Percentiles rank a stretch among this genome's conserved stretches.
Conservation (phyloP, 208 protist genomes). For the Trypanosoma melophagium region DNA sequence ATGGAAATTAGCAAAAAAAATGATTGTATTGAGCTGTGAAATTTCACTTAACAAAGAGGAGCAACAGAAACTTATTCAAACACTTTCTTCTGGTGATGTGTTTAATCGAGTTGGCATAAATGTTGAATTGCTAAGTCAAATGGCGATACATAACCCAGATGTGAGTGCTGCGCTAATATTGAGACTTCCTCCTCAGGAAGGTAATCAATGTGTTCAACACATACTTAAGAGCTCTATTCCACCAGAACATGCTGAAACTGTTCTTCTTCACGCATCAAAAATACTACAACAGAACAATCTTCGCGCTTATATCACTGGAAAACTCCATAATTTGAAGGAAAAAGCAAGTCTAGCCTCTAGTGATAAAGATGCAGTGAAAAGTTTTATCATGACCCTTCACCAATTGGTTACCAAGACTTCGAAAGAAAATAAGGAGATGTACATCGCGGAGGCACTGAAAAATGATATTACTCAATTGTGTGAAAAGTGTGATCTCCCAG, state of each 20-base stretch:
- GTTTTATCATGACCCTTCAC: conserved; percentile 57
- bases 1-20: conserved; percentile 39
- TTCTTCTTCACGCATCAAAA: conserved; percentile 49
- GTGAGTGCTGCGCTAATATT: conserved; percentile 50
- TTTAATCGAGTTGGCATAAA: conserved; percentile 46
- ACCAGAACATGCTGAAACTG: conserved; percentile 42
- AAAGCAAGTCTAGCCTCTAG: conserved; percentile 26
- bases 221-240: conserved; percentile 46
- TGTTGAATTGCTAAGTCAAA: conserved; percentile 31
- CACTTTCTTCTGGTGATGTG: conserved; percentile 34
- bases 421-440: conserved; percentile 76
- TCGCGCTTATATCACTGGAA: conserved; percentile 40
- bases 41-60: conserved; percentile 39
- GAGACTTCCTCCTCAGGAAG: conserved; percentile 34
- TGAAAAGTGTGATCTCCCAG: conserved; percentile 38
- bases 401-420: conserved; percentile 53
- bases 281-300: conserved; percentile 60
- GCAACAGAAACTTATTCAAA: conserved; percentile 36
- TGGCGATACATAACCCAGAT: conserved; percentile 59
- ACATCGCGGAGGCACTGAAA: conserved; percentile 45
- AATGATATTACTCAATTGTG: conserved; percentile 52
- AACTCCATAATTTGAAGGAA: conserved; percentile 47
- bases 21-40: conserved; percentile 34
- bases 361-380: conserved; percentile 44
- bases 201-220: conserved; percentile 43